These are phyloP conservation scores for Boletellus ananas DNA, from an alignment of 768 basidiomycete species.

Conservation along the genomic window DNA sequence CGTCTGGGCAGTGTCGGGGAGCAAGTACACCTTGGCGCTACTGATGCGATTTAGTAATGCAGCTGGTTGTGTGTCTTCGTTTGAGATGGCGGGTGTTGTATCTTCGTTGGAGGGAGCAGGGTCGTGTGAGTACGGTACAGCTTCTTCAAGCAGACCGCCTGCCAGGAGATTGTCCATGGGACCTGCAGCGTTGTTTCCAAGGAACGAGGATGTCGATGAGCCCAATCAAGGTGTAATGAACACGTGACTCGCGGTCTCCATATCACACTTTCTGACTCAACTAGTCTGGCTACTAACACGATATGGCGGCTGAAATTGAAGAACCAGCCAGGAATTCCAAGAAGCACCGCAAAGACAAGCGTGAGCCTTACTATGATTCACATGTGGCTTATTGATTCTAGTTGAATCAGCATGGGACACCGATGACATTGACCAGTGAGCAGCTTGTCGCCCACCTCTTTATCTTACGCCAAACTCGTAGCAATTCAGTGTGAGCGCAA, in stretches of 20 bases:
- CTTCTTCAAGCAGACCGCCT: conserved; percentile 30
- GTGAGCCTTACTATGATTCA: conserved; percentile 44
- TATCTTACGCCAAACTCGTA: neutral
- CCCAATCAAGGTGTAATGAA: no score
- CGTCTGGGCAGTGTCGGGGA: conserved; percentile 61
- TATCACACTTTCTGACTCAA: no score
- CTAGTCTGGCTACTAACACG: no score
- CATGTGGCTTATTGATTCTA: conserved; percentile 10
- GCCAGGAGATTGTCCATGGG: conserved; percentile 51
- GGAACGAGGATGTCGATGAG: no score
- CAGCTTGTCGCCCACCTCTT: conserved; percentile 8
- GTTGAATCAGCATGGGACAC: conserved; percentile 87
- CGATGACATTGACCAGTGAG: conserved; percentile 98
- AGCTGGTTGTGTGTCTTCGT: conserved; percentile 21
- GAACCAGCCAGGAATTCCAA: conserved; percentile 66
- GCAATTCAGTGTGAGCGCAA: conserved; percentile 40
- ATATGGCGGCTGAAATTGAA: conserved; percentile 28
- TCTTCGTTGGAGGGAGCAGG: conserved; percentile 56
- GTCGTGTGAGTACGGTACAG: conserved; percentile 46
- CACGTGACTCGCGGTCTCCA: conserved; percentile 16
- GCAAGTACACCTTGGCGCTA: conserved; percentile 69
- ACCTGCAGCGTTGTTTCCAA: neutral
- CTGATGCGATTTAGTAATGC: conserved; percentile 67
- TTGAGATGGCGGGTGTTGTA: conserved; percentile 35
- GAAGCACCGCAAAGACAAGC: conserved; percentile 90